Percentiles rank a stretch among this genome's conserved stretches.
phyloP scores from a whole-genome alignment of 352 stramenopile species.

The Vaucheria bursata region DNA sequence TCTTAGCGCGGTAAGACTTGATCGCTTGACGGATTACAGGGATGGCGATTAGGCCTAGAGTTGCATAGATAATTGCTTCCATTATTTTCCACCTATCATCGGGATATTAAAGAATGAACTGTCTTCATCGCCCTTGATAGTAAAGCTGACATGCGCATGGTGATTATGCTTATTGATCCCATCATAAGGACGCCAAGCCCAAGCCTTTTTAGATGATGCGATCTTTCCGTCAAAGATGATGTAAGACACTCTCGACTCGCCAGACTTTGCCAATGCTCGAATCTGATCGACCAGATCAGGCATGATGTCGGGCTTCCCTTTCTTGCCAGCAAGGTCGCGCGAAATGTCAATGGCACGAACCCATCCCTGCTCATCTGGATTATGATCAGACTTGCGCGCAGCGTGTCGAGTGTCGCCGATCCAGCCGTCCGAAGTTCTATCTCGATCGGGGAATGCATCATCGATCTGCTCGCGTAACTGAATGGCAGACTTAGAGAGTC shows the following conservation, averaged over 20 bases:
- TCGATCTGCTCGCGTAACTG: not conserved
- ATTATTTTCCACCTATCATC: not conserved
- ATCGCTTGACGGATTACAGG: not conserved
- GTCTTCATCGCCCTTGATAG: not conserved
- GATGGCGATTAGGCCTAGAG: not conserved
- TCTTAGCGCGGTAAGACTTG: slow-evolving; percentile 1
- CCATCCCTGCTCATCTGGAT: not conserved
- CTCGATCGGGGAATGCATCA: not conserved
- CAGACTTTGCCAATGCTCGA: not conserved
- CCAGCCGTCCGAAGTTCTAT: not conserved
- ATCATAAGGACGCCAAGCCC: slow-evolving; percentile 3
- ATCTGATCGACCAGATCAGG: not conserved
- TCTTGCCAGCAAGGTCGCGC: not conserved
- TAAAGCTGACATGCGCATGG: not conserved
- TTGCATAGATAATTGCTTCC: not conserved
- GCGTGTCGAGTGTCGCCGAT: not conserved
- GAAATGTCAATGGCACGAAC: not conserved
- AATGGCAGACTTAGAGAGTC: no score
- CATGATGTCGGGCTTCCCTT: not conserved
- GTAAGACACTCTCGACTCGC: not conserved
- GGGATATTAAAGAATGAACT: not conserved
- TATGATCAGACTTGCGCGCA: not conserved
- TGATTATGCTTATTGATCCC: slow-evolving; percentile 2
- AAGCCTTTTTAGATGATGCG: not conserved
- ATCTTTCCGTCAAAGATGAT: slow-evolving; percentile 6